Conservation (phyloP, 768 basidiomycete species). For the Coprinopsis cinerea region DNA sequence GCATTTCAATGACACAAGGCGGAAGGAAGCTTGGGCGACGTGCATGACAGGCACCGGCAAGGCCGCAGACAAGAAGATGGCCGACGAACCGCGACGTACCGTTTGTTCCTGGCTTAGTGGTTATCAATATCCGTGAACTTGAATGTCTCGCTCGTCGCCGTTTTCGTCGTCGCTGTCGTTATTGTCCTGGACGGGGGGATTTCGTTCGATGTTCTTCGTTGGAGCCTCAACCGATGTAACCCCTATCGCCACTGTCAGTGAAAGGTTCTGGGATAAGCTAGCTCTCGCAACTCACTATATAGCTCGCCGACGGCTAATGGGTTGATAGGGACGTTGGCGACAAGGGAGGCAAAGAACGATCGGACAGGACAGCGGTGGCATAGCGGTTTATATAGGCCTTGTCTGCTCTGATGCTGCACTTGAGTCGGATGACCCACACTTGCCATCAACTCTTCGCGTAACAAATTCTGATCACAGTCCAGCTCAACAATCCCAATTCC, state of each 20-base stretch:
- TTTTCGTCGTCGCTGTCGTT: too few relatives aligned
- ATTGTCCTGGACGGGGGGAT: too few relatives aligned
- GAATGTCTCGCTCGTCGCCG: not conserved
- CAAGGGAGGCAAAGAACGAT: conserved; percentile 1
- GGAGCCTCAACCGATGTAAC: too few relatives aligned
- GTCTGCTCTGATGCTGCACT: too few relatives aligned
- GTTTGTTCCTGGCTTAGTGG: not conserved
- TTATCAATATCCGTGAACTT: not conserved
- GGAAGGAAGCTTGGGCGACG: not conserved
- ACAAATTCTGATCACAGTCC: too few relatives aligned
- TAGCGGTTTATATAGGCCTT: not conserved
- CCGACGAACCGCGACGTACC: not conserved
- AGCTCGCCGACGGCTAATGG: not conserved
- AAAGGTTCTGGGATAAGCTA: not conserved
- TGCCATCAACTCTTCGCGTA: too few relatives aligned
- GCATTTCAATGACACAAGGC: not conserved
- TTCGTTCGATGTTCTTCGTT: too few relatives aligned
- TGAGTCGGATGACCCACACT: too few relatives aligned
- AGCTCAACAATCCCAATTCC: too few relatives aligned
- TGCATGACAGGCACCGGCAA: not conserved
- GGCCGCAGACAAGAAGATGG: not conserved
- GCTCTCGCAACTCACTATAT: not conserved
- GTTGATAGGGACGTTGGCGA: not conserved
- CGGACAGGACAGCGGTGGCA: not conserved
- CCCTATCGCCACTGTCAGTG: not conserved